Conservation (phyloP, 805 yeast genomes). For the Myxozyma geophila region DNA sequence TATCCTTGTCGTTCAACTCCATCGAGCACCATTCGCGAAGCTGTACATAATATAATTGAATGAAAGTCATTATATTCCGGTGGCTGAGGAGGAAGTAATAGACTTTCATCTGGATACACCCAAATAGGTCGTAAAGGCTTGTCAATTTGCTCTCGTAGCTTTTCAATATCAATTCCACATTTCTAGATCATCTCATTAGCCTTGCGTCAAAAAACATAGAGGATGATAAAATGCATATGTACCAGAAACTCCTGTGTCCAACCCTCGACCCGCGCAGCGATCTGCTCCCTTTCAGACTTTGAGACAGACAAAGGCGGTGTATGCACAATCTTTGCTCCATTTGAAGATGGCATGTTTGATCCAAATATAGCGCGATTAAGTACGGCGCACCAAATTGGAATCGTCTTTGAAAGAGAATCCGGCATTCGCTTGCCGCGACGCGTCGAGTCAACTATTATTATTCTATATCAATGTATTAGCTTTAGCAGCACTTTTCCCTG, state of each 20-base stretch:
- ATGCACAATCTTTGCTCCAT: slow-evolving; percentile 39
- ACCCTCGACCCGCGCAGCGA: slow-evolving; percentile 52
- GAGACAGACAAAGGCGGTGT: slow-evolving; percentile 61
- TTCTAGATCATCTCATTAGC: slow-evolving; percentile 12
- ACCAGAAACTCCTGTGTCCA: slow-evolving; percentile 54
- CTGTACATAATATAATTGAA: slow-evolving; percentile 61
- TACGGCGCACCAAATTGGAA: slow-evolving; percentile 92
- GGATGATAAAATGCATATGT: slow-evolving; percentile 35
- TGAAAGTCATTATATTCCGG: slow-evolving; percentile 47
- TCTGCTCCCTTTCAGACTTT: slow-evolving; percentile 59
- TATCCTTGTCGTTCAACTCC: slow-evolving; percentile 57
- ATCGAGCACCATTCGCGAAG: slow-evolving; percentile 65
- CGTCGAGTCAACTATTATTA: slow-evolving; percentile 78
- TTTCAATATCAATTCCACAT: slow-evolving; percentile 47
- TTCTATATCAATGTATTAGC: slow-evolving; percentile 18
- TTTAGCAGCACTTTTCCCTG: not conserved
- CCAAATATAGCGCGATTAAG: slow-evolving; percentile 60
- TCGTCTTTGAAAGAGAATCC: slow-evolving; percentile 82
- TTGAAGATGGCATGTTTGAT: slow-evolving; percentile 32
- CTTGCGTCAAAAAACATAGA: not conserved
- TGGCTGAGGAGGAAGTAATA: slow-evolving; percentile 44
- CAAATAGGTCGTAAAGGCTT: slow-evolving; percentile 70
- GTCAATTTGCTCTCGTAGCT: slow-evolving; percentile 45
- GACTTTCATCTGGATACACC: slow-evolving; percentile 60
- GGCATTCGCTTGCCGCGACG: slow-evolving; percentile 84